These are phyloP conservation scores for Russula emetica DNA, from an alignment of 768 basidiomycete genomes.

Conservation along the genomic window DNA sequence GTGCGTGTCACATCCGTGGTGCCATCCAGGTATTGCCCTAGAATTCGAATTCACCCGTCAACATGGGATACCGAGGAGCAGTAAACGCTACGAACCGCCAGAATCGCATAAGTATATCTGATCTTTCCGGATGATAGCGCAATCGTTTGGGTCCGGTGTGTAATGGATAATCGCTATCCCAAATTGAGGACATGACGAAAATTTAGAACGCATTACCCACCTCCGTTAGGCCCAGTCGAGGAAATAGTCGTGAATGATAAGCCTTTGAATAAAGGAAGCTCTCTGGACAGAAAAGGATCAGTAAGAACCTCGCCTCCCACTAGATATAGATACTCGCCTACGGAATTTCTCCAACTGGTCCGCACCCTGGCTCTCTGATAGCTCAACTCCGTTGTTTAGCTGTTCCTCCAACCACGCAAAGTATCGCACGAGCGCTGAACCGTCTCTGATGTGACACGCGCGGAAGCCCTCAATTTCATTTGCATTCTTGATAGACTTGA, in stretches of 20 bases:
- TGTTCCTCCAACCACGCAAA: slow-evolving; percentile 94
- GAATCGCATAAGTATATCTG: slow-evolving; percentile 84
- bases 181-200: slow-evolving; percentile 1
- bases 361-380: slow-evolving; percentile 80
- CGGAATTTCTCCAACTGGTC: slow-evolving; percentile 74
- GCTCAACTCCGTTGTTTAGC: slow-evolving; percentile 51
- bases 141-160: slow-evolving; percentile 66
- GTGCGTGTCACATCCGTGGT: slow-evolving; percentile 95
- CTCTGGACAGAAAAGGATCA: slow-evolving; percentile 39
- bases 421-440: slow-evolving; percentile 80
- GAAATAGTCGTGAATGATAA: slow-evolving; percentile 92
- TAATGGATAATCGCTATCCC: slow-evolving; percentile 88
- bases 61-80: background rate
- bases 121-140: slow-evolving; percentile 69
- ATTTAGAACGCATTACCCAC: slow-evolving; percentile 40
- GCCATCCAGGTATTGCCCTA: slow-evolving; percentile 84
- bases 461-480: slow-evolving; percentile 89
- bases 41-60: background rate
- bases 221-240: slow-evolving; percentile 86
- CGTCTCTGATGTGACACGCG: slow-evolving; percentile 83
- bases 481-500: slow-evolving; percentile 77
- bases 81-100: slow-evolving; percentile 50
- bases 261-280: slow-evolving; percentile 76
- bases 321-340: slow-evolving; percentile 48
- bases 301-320: background rate